A percentile compares a stretch with the other conserved stretches of the same genome.
phyloP scores from a whole-genome alignment of 768 basidiomycete genomes.

The Tylopilus subfusipes region DNA sequence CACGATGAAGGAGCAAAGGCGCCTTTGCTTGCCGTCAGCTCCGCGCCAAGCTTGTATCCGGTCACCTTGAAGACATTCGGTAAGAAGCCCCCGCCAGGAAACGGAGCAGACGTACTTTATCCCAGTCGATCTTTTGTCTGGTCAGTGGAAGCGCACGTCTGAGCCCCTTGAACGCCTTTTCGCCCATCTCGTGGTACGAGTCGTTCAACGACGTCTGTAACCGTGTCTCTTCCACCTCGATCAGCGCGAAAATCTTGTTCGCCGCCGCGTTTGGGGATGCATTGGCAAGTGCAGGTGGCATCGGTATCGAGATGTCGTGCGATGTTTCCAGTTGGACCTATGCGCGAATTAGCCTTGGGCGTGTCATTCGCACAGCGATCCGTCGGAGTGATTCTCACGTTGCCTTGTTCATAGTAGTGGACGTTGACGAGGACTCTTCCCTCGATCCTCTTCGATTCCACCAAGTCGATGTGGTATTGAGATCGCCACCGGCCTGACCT shows the following conservation, averaged over 20 bases:
- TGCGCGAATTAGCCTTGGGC: neutral
- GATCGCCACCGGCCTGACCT: conserved; percentile 98
- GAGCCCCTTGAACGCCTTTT: conserved; percentile 90
- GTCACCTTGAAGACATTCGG: conserved; percentile 36
- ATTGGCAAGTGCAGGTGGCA: conserved; percentile 56
- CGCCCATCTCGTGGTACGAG: conserved; percentile 84
- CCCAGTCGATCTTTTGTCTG: conserved; percentile 94
- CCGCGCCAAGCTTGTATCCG: conserved; percentile 73
- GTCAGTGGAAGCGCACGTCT: conserved; percentile 90
- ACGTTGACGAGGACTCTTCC: conserved; percentile 81
- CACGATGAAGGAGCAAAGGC: conserved; percentile 37
- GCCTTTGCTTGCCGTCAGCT: conserved; percentile 65
- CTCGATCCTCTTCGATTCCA: conserved; percentile 48
- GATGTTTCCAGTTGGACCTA: conserved; percentile 89
- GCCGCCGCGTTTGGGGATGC: conserved; percentile 51
- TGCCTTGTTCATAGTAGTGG: conserved; percentile 98
- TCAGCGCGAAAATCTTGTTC: conserved; percentile 73
- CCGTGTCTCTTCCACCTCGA: conserved; percentile 73
- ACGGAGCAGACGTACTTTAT: conserved; percentile 53
- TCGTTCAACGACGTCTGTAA: conserved; percentile 80
- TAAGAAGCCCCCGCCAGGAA: neutral
- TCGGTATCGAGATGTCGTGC: conserved; percentile 60
- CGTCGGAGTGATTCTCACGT: conserved; percentile 51
- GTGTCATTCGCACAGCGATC: neutral
- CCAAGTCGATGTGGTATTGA: conserved; percentile 71